phyloP scores from a whole-genome alignment of 441 rosid species.

The Isatis lusitanica region DNA sequence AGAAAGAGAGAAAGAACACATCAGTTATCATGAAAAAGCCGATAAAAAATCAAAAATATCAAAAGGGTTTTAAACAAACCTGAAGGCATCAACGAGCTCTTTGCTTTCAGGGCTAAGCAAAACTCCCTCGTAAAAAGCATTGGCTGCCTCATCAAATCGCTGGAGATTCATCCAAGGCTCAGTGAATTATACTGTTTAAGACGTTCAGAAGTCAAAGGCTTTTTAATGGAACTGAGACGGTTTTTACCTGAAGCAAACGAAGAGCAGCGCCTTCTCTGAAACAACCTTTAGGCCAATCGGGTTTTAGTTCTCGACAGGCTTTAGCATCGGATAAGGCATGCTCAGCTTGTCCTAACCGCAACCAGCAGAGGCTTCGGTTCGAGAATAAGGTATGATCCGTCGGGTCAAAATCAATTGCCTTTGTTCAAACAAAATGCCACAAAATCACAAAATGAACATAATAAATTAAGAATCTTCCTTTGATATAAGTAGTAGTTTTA shows the following conservation, averaged over 20 bases:
- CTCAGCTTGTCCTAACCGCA: constrained; percentile 73
- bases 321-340: constrained; percentile 80
- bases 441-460: not conserved
- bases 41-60: not conserved
- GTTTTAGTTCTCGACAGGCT: constrained; percentile 68
- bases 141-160: constrained; percentile 95
- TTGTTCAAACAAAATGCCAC: constrained; percentile 23
- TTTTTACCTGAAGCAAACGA: constrained; percentile 64
- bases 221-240: not conserved
- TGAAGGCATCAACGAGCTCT: constrained; percentile 74
- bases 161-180: constrained; percentile 32
- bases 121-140: constrained; percentile 88
- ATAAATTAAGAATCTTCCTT: not conserved
- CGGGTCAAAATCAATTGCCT: constrained; percentile 91
- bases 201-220: not conserved
- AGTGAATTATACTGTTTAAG: not conserved
- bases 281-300: constrained; percentile 89
- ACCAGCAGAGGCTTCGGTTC: constrained; percentile 94
- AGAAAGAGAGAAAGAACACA: not conserved
- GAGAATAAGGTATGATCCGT: constrained; percentile 69
- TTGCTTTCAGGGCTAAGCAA: constrained; percentile 75
- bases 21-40: not conserved
- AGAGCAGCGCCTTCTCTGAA: constrained; percentile 94
- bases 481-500: not conserved
- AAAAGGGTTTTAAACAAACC: constrained; percentile 43